Base-by-base conservation (phyloP, 345 rosid species). In the Eutrema japonicum region DNA sequence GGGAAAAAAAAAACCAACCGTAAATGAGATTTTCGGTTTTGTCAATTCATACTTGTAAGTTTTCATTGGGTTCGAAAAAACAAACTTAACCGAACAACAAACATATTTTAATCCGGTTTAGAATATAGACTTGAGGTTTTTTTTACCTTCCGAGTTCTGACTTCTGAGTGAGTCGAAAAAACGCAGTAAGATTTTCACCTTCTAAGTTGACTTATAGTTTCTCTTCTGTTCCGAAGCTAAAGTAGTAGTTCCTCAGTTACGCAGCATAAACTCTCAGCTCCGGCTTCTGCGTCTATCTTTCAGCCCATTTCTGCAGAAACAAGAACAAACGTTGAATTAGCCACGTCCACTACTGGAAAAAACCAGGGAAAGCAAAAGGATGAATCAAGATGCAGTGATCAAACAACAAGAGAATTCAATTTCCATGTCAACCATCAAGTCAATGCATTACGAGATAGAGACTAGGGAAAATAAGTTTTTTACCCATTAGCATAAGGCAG, bases 201-300 rank as follows among this genome's bases (percentile, higher is more conserved):
- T 18, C 22, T 22, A 22, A 22, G 26, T 22, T 22, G 26, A 22
- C 26, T 22, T 22, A 22, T 69, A 79, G 81, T 14, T 13, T 30
- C 42, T 69, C 81, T 70, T 78, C 69, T 70, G 77, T 51, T 71
- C 79, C 35, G 64, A 57, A 49, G 64, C 67, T 35, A 74, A 72
- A 60, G 68, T 70, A 68, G 33, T 35, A 46, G 58, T 61, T 53
- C 70, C 49, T 46, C 51, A 27, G 13, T 68, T 38, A 26, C 35
- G 14, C 30, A 76, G 75, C 71, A 71, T 9, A 37, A 47, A 56
- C 65, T 42, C 79, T 86, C 77, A 95, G 83, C 99, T 95, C 88
- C 99, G 87, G 90, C 97, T 95, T 62, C 96, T 73, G 78, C 87
- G 96, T 22, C 91, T 87, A 53, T 95, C 99, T 82, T 87, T 84